Percentiles rank a stretch among this genome's conserved stretches.
phyloP scores from a whole-genome alignment of 257 asterid species.

The Buddleja alternifolia region DNA sequence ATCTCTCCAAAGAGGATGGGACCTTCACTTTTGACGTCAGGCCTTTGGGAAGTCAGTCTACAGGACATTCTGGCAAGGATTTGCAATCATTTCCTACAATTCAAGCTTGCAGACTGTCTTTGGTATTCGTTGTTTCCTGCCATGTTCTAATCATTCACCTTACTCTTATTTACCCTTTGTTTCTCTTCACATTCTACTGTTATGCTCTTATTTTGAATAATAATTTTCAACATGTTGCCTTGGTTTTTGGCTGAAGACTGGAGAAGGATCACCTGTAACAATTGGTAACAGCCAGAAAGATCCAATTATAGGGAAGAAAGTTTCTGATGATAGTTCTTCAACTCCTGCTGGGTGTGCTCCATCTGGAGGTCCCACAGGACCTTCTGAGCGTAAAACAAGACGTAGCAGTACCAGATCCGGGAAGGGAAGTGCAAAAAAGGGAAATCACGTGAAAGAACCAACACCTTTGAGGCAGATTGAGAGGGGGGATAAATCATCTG shows the following conservation, averaged over 20 bases:
- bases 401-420: constrained; percentile 66
- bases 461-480: constrained; percentile 53
- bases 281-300: constrained; percentile 50
- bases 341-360: constrained; percentile 42
- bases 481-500: constrained; percentile 50
- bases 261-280: constrained; percentile 51
- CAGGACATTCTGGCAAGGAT: constrained; percentile 44
- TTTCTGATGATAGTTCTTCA: constrained; percentile 47
- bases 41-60: constrained; percentile 54
- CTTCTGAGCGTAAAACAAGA: constrained; percentile 71
- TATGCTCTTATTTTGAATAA: neutral
- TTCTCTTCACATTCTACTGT: constrained; percentile 14
- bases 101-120: constrained; percentile 53
- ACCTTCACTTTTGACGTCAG: constrained; percentile 61
- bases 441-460: constrained; percentile 53
- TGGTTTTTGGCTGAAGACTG: constrained; percentile 49
- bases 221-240: constrained; percentile 1
- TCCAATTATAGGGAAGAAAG: constrained; percentile 45
- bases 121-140: constrained; percentile 43
- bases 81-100: constrained; percentile 45
- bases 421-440: constrained; percentile 70
- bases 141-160: constrained; percentile 18
- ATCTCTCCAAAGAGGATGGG: constrained; percentile 50
- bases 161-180: constrained; percentile 2
- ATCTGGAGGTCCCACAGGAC: constrained; percentile 48